Conservation (phyloP, 805 yeast genomes). For the Metschnikowia reukaufii region DNA sequence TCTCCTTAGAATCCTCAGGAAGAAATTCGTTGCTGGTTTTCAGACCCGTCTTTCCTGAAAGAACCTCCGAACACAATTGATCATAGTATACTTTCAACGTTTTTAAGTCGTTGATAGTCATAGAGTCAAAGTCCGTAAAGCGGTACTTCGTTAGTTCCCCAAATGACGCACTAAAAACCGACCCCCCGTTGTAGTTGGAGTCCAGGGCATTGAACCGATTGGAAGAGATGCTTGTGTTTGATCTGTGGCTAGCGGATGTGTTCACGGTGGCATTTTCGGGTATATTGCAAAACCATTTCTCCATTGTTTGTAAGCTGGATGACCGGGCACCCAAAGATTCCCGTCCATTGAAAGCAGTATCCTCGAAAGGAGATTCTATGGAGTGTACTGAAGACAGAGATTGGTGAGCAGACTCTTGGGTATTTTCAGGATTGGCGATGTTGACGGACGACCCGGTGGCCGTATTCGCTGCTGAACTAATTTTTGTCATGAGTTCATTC, state of each 20-base stretch:
- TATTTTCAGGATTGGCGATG: slow-evolving; percentile 1
- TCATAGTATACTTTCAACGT: slow-evolving; percentile 37
- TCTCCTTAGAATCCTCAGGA: slow-evolving; percentile 10
- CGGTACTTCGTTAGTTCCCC: slow-evolving; percentile 35
- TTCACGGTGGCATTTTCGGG: slow-evolving; percentile 12
- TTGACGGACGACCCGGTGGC: slow-evolving; percentile 5
- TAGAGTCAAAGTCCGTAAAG: slow-evolving; percentile 35
- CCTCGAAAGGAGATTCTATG: slow-evolving; percentile 26
- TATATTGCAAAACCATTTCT: slow-evolving; percentile 43
- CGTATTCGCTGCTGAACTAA: slow-evolving; percentile 26
- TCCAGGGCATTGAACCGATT: slow-evolving; percentile 10
- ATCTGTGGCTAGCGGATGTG: slow-evolving; percentile 7
- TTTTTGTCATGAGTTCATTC: slow-evolving; percentile 42
- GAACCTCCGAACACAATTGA: slow-evolving; percentile 32
- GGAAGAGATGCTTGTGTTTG: slow-evolving; percentile 9
- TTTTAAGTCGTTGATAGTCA: slow-evolving; percentile 37
- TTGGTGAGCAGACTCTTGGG: slow-evolving; percentile 5
- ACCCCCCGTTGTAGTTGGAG: slow-evolving; percentile 22
- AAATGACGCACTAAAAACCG: slow-evolving; percentile 22
- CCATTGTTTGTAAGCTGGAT: slow-evolving; percentile 43
- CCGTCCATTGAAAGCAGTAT: slow-evolving; percentile 7
- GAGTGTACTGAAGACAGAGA: slow-evolving; percentile 38
- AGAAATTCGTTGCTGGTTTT: slow-evolving; percentile 19
- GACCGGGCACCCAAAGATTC: slow-evolving; percentile 34
- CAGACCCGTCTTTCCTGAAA: slow-evolving; percentile 15